These are phyloP conservation scores for Colletotrichum aenigma DNA, from an alignment of 2,329 filamentous ascomycete species.

Conservation along the genomic window DNA sequence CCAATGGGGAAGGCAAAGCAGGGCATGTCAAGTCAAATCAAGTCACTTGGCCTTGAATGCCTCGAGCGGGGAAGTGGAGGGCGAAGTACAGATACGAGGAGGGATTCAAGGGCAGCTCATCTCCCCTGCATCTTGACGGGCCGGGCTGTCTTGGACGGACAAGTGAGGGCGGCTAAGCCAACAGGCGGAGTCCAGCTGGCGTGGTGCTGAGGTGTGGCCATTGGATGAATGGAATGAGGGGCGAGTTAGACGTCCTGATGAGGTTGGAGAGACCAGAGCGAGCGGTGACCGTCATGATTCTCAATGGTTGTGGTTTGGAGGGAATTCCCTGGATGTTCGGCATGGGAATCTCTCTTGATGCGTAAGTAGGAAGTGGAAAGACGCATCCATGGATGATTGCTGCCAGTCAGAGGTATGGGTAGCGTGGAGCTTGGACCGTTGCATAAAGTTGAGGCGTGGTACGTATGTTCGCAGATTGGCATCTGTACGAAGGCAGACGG, in stretches of 20 bases:
- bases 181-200: not conserved
- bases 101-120: not conserved
- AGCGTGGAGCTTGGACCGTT: not conserved
- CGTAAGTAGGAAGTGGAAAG: not conserved
- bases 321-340: not conserved
- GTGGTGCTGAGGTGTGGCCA: not conserved
- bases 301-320: not conserved
- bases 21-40: not conserved
- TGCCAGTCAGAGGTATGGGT: not conserved
- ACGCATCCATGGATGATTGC: not conserved
- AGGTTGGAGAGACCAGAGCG: not conserved
- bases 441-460: not conserved
- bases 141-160: not conserved
- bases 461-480: not conserved
- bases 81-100: constrained; percentile 2
- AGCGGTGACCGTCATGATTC: not conserved
- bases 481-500: not conserved
- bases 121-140: not conserved
- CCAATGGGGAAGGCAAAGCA: not conserved
- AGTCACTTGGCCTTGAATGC: not conserved
- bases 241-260: not conserved
- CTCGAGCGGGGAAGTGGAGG: not conserved
- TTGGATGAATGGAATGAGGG: not conserved
- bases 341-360: not conserved
- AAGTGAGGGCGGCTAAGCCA: constrained; percentile 7